These are phyloP conservation scores for Pleodorina starrii DNA, from an alignment of 139 green algal genomes.

Conservation along the genomic window DNA sequence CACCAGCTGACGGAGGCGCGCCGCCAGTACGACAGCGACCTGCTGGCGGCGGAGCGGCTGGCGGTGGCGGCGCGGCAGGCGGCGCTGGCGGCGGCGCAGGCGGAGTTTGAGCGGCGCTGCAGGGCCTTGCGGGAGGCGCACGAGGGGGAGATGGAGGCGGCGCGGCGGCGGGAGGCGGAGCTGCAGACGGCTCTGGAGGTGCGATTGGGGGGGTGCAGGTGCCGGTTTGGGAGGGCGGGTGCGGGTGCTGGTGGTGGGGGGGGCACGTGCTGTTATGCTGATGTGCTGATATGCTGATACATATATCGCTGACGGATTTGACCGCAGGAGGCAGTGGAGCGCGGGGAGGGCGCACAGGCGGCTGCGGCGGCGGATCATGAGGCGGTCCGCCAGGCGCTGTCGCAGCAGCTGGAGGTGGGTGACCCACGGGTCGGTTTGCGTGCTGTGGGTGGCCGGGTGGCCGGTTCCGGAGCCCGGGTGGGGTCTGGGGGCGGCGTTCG, in stretches of 20 bases:
- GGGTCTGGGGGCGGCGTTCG: background rate
- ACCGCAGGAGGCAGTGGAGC: background rate
- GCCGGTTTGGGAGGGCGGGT: background rate
- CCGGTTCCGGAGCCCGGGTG: background rate
- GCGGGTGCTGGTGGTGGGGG: background rate
- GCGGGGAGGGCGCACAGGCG: background rate
- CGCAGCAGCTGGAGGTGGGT: constrained; percentile 15
- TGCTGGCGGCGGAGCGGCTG: constrained; percentile 37
- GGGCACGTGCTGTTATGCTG: background rate
- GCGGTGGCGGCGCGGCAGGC: constrained; percentile 31
- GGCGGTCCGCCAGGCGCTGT: background rate
- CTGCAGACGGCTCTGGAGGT: background rate
- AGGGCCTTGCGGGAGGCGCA: background rate
- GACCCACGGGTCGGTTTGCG: no score
- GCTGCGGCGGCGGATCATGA: background rate
- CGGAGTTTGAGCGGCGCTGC: background rate
- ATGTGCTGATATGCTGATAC: background rate
- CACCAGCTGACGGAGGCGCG: background rate
- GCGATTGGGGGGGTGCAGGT: background rate
- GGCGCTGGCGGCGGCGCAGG: constrained; percentile 25
- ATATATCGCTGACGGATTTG: background rate
- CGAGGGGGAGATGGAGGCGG: background rate
- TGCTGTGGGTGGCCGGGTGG: no score
- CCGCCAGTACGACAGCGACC: constrained; percentile 14
- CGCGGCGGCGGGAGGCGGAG: background rate